phyloP scores from a whole-genome alignment of 2,329 filamentous ascomycete species.

The Fusarium secorum region DNA sequence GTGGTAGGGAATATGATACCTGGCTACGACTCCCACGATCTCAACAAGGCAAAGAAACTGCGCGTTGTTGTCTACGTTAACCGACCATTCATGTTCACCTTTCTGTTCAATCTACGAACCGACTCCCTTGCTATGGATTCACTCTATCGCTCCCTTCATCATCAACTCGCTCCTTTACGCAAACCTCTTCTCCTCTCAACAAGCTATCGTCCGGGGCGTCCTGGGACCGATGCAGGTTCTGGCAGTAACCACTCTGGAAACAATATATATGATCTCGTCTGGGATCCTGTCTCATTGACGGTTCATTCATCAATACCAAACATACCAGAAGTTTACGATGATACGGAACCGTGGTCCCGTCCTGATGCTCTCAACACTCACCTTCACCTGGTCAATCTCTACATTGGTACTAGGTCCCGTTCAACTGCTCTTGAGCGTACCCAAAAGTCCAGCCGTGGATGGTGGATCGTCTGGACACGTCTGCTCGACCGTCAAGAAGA shows the following conservation, averaged over 20 bases:
- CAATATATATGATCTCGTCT: conserved; percentile 68
- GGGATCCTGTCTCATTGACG: conserved; percentile 64
- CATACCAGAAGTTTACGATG: conserved; percentile 60
- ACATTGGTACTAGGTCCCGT: conserved; percentile 52
- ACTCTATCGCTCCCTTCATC: conserved; percentile 67
- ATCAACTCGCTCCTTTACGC: conserved; percentile 66
- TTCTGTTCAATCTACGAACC: conserved; percentile 70
- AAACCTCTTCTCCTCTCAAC: conserved; percentile 66
- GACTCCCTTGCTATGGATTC: conserved; percentile 63
- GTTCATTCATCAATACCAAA: conserved; percentile 72
- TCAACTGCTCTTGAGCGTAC: conserved; percentile 65
- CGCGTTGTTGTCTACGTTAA: conserved; percentile 77
- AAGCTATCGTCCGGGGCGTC: conserved; percentile 62
- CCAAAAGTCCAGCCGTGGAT: conserved; percentile 71
- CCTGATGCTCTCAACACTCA: conserved; percentile 72
- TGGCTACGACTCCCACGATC: conserved; percentile 54
- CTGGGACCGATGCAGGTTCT: conserved; percentile 41
- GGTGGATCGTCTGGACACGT: conserved; percentile 75
- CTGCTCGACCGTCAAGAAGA: conserved; percentile 52
- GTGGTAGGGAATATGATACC: conserved; percentile 46
- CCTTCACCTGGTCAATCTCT: conserved; percentile 67
- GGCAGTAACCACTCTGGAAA: conserved; percentile 13
- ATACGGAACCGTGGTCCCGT: conserved; percentile 60
- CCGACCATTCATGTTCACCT: conserved; percentile 78
- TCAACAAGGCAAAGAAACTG: conserved; percentile 64